Evolutionary conservation across 345 rosid species (phyloP).

Genomic region (Combretum micranthum): DNA sequence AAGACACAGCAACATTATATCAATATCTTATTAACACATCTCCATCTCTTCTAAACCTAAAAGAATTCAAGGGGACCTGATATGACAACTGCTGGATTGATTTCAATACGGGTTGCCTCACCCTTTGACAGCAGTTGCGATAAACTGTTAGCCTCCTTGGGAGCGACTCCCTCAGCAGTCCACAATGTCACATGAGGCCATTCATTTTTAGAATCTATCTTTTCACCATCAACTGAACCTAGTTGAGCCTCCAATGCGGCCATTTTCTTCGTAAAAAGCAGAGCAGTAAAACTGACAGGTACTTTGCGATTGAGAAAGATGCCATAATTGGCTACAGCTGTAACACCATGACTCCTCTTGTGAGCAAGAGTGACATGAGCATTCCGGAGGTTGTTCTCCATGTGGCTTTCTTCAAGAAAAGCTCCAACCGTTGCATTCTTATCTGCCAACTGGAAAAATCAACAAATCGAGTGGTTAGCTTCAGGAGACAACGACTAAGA

Average conservation of each 20-base stretch:
- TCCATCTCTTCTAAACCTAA: conserved; percentile 13
- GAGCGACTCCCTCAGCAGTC: conserved; percentile 61
- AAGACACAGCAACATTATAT: too few species aligned
- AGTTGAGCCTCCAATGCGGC: conserved; percentile 72
- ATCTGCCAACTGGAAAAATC: conserved; percentile 41
- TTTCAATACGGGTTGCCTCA: conserved; percentile 56
- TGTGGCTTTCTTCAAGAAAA: conserved; percentile 48
- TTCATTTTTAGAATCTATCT: conserved; percentile 49
- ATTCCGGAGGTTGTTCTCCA: conserved; percentile 34
- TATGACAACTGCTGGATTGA: conserved; percentile 57
- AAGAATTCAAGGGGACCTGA: conserved; percentile 67
- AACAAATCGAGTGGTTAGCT: not conserved
- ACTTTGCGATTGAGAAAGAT: conserved; percentile 37
- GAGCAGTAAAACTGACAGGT: conserved; percentile 61
- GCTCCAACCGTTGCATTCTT: conserved; percentile 33
- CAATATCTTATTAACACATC: too few species aligned
- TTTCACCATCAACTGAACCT: conserved; percentile 65
- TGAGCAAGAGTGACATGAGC: conserved; percentile 93
- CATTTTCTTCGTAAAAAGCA: conserved; percentile 61
- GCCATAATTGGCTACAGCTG: conserved; percentile 68
- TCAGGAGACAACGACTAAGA: not conserved
- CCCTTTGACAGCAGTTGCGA: conserved; percentile 59
- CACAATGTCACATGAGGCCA: conserved; percentile 94
- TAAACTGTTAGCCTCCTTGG: conserved; percentile 71
- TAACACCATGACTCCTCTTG: conserved; percentile 84